Evolutionary conservation across 306 rosid genomes (phyloP).

Genomic region (Carpinus viminea): DNA sequence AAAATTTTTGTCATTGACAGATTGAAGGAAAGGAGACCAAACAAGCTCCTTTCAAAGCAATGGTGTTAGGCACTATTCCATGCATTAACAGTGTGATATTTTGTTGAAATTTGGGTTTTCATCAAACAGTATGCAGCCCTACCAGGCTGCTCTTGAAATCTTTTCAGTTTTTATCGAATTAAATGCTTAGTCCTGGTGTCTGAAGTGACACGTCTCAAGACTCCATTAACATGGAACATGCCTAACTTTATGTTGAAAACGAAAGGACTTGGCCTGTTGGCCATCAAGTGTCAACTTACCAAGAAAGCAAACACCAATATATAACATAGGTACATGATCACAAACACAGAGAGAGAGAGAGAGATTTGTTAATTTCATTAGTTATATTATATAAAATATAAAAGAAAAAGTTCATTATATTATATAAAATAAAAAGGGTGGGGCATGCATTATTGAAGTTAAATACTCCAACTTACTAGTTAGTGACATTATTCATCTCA

Average conservation of each 20-base stretch:
- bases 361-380: too few species aligned
- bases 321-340: background rate
- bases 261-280: background rate
- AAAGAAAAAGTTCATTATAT: too few species aligned
- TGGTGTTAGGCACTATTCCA: too few species aligned
- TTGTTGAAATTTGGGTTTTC: background rate
- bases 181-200: background rate
- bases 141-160: too few species aligned
- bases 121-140: background rate
- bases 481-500: background rate
- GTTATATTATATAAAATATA: too few species aligned
- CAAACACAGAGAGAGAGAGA: background rate
- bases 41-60: too few species aligned
- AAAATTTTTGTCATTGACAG: too few species aligned
- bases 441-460: background rate
- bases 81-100: too few species aligned
- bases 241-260: background rate
- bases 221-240: slow-evolving; percentile 2
- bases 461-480: background rate
- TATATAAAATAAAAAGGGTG: background rate
- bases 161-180: background rate
- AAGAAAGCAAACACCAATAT: background rate
- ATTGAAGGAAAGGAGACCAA: too few species aligned
- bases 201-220: background rate
- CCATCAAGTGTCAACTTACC: background rate